A percentile compares a stretch with the other conserved stretches of the same genome.
Evolutionary conservation across 2,329 filamentous ascomycete species (phyloP).

Genomic region (Sarocladiaceae sp.): DNA sequence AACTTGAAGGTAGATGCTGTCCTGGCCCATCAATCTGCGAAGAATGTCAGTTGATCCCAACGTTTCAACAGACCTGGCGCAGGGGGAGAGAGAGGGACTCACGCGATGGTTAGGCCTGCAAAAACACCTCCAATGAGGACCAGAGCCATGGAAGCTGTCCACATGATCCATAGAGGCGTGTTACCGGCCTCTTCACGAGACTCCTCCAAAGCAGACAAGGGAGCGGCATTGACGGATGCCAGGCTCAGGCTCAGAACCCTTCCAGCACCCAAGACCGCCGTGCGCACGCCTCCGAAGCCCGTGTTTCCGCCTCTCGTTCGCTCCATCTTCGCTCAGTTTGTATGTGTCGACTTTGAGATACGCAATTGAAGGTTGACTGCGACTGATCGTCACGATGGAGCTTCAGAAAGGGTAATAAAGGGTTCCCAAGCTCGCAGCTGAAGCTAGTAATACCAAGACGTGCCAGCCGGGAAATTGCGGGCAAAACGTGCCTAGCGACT

Average conservation of each 20-base stretch:
- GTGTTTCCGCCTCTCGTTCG: slow-evolving; percentile 1
- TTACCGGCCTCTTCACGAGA: slow-evolving; percentile 49
- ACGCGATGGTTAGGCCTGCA: slow-evolving; percentile 87
- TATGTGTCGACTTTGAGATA: not conserved
- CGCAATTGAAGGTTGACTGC: not conserved
- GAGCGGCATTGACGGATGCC: slow-evolving; percentile 42
- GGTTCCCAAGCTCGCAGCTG: too few species aligned
- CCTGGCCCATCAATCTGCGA: slow-evolving; percentile 58
- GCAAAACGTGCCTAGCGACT: too few species aligned
- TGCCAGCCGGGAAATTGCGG: too few species aligned
- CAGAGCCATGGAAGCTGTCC: slow-evolving; percentile 69
- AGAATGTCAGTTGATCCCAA: slow-evolving; percentile 11
- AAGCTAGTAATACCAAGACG: too few species aligned
- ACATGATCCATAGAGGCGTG: slow-evolving; percentile 71
- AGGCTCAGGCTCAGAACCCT: slow-evolving; percentile 44
- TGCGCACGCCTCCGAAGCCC: slow-evolving; percentile 34
- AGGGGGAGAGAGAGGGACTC: not conserved
- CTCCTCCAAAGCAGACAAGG: slow-evolving; percentile 29
- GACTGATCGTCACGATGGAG: too few species aligned
- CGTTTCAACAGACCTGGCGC: not conserved
- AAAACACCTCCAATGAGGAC: slow-evolving; percentile 89
- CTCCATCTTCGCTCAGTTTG: not conserved
- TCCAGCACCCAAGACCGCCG: slow-evolving; percentile 44
- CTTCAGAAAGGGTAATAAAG: too few species aligned
- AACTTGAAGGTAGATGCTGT: slow-evolving; percentile 96